Conservation (phyloP, 139 green algal genomes). For the Chlamydomonas sp. region DNA sequence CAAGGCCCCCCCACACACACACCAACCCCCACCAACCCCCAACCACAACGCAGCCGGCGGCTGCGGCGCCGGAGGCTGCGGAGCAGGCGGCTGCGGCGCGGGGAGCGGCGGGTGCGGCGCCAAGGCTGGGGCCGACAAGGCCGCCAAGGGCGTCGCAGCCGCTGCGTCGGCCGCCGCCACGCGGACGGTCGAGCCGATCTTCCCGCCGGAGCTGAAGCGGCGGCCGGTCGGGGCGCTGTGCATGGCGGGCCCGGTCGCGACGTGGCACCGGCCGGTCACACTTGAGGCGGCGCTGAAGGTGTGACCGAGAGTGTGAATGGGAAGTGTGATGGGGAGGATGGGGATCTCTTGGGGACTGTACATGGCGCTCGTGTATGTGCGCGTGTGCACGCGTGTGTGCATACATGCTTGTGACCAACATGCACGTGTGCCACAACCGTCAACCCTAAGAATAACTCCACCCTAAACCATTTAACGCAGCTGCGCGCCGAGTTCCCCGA, state of each 20-base stretch:
- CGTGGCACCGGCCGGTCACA: background rate
- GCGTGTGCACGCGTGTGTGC: no score
- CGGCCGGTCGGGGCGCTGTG: constrained; percentile 8
- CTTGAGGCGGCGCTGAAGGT: no score
- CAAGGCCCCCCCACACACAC: background rate
- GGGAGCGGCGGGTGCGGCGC: background rate
- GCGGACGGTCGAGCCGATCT: constrained; percentile 76
- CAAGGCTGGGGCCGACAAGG: background rate
- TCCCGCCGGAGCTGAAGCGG: constrained; percentile 77
- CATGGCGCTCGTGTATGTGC: no score
- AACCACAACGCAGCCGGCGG: background rate
- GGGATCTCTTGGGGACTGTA: no score
- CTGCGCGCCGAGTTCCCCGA: constrained; percentile 54
- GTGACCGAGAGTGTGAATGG: no score
- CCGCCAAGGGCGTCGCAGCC: background rate
- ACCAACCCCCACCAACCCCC: background rate
- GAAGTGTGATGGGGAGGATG: no score
- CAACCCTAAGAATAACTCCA: no score
- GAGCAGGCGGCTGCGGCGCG: background rate
- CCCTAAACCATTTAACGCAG: no score
- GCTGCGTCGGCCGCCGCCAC: background rate
- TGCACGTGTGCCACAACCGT: no score
- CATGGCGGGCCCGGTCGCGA: background rate
- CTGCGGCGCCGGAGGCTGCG: background rate
- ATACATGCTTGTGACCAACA: no score